Evolutionary conservation across 371 early-diverging fungal genomes (phyloP).

Genomic region (Rhizomucor miehei): DNA sequence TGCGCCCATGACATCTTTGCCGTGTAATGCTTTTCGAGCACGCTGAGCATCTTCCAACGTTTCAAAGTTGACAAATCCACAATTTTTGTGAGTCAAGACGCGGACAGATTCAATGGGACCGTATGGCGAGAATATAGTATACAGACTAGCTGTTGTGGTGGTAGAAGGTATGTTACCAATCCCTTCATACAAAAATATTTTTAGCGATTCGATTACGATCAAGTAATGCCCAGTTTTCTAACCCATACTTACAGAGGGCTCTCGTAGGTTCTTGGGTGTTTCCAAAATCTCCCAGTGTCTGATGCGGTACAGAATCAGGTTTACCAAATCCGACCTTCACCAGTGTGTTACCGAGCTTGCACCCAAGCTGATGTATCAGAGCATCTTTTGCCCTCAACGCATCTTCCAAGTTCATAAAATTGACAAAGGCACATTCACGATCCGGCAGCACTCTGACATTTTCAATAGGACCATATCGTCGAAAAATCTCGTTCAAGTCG

Average conservation of each 20-base stretch:
- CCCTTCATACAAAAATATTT: slow-evolving; percentile 51
- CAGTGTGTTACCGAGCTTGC: slow-evolving; percentile 19
- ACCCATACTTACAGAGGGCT: slow-evolving; percentile 39
- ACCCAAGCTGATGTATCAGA: slow-evolving; percentile 17
- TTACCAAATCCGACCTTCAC: slow-evolving; percentile 85
- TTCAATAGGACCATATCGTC: slow-evolving; percentile 90
- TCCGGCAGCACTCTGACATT: slow-evolving; percentile 86
- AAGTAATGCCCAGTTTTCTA: neutral
- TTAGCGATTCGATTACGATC: neutral
- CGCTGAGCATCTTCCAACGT: slow-evolving; percentile 85
- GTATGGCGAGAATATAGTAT: slow-evolving; percentile 73
- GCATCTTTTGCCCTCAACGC: slow-evolving; percentile 38
- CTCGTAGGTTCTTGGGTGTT: slow-evolving; percentile 44
- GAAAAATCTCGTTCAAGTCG: slow-evolving; percentile 80
- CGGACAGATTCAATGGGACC: slow-evolving; percentile 93
- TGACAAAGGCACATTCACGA: slow-evolving; percentile 49
- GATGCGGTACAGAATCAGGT: slow-evolving; percentile 56
- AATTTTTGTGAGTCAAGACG: slow-evolving; percentile 94
- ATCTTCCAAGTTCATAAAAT: slow-evolving; percentile 31
- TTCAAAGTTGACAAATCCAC: slow-evolving; percentile 96
- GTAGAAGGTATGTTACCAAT: slow-evolving; percentile 91
- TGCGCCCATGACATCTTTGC: slow-evolving; percentile 82
- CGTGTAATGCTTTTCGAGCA: slow-evolving; percentile 85
- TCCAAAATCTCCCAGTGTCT: slow-evolving; percentile 47
- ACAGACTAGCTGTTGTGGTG: slow-evolving; percentile 73